Conservation (phyloP, 805 yeast genomes). For the Groenewaldozyma salmanticensis region DNA sequence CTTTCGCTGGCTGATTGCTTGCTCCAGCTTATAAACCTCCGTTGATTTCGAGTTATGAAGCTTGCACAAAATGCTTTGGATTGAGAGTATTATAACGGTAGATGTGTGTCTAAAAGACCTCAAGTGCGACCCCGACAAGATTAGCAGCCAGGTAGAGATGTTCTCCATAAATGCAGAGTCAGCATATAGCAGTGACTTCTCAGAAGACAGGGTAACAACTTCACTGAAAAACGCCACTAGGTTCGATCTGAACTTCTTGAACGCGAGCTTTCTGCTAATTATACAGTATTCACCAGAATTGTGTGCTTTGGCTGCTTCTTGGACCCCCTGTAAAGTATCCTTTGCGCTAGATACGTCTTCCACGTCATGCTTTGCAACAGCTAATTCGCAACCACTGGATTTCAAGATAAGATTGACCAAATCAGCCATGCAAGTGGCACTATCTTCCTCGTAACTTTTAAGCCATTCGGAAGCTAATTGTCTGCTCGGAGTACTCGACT, state of each 20-base stretch:
- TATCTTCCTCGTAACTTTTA: slow-evolving; percentile 37
- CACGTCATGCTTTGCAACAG: slow-evolving; percentile 68
- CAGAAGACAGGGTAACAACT: slow-evolving; percentile 6
- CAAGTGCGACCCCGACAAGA: slow-evolving; percentile 58
- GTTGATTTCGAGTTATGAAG: slow-evolving; percentile 17
- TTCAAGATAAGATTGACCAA: slow-evolving; percentile 61
- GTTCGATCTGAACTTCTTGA: slow-evolving; percentile 43
- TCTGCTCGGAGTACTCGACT: slow-evolving; percentile 36
- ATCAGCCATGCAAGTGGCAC: slow-evolving; percentile 44
- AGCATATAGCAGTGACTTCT: slow-evolving; percentile 9
- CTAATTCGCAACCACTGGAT: slow-evolving; percentile 60
- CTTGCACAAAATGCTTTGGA: slow-evolving; percentile 53
- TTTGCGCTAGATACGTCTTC: slow-evolving; percentile 56
- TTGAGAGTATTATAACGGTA: slow-evolving; percentile 45
- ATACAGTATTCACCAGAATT: slow-evolving; percentile 63
- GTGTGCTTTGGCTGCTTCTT: slow-evolving; percentile 48
- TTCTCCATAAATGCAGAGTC: slow-evolving; percentile 5
- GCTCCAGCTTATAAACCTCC: neutral
- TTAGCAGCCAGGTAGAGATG: slow-evolving; percentile 59
- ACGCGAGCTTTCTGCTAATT: slow-evolving; percentile 38
- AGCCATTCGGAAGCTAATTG: slow-evolving; percentile 52
- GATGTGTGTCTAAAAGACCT: slow-evolving; percentile 65
- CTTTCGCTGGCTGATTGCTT: neutral
- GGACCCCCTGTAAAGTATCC: slow-evolving; percentile 66
- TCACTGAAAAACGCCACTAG: slow-evolving; percentile 42